Base-by-base conservation (phyloP, 2,329 filamentous ascomycete species). In the Cladophialophora exuberans region DNA sequence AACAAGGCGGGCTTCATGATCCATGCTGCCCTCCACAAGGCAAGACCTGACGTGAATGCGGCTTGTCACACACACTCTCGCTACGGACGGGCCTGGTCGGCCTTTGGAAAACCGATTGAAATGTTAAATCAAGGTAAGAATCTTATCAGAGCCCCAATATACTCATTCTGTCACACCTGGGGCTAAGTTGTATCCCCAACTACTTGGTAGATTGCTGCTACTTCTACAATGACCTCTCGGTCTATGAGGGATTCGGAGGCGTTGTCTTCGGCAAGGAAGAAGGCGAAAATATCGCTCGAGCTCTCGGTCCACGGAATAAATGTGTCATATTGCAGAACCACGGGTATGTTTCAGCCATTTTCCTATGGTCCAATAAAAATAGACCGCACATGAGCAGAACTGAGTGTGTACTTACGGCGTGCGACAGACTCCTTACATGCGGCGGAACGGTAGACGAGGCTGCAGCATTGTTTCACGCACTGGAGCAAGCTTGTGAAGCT, bases 41-140 rank as follows among this genome's bases (percentile, higher is more conserved):
- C 80, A 0, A 70, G 81, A 5, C 81, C 80, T 0, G 81, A 83
- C 56, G 74, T 83, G 6, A 67, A 75, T 2, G 81, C 79, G 56
- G 81, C 79, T 0, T 79, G 79, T 1, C 81, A 84, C 64, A 77
- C 76, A 30, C 81, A 84, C 63, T 77, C 73, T 42, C 69, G 81
- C n/a, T 73, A 83, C 59, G 81, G 80, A 3, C 66, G 73, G 15
- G 62, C 73, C 0, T 77, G 72, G 55, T 76, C 72, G 42, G 59
- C 73, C 0, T 65, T 77, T 6, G 75, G 75, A 6, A 66, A 69
- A 38, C 68, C 69, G 20, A 56, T 77, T 41, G 75, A 77, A 64
- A 75, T 76, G 35, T 75, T 72, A 11, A 74, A 74, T 13, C 75
- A 77, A 62, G n/a, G n/a, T n/a, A n/a, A n/a, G n/a, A n/a, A n/a